Conservation (phyloP, 257 asterid genomes). For the Solanum boliviense region DNA sequence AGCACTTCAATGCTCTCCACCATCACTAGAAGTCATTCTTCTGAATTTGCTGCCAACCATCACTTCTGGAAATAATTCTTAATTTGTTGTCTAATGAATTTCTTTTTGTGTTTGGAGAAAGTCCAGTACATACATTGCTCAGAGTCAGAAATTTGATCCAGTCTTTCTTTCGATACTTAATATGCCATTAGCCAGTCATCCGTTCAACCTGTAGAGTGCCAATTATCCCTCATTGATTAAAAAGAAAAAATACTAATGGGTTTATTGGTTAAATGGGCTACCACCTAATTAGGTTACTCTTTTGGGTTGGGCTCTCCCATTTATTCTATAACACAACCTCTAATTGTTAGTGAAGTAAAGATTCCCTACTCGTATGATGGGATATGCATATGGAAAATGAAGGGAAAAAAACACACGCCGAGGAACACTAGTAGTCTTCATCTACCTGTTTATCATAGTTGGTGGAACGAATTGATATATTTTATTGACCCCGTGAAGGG, state of each 20-base stretch:
- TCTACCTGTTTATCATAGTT: neutral
- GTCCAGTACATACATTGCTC: neutral
- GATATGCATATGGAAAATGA: neutral
- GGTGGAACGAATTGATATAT: neutral
- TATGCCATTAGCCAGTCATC: neutral
- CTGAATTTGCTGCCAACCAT: neutral
- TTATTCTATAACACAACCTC: neutral
- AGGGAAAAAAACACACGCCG: neutral
- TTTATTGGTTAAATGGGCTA: neutral
- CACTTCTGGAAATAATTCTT: neutral
- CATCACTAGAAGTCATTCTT: neutral
- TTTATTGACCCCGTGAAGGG: neutral
- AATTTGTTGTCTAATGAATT: neutral
- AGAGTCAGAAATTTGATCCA: neutral
- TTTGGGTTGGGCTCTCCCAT: neutral
- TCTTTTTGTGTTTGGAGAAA: neutral
- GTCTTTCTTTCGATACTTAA: neutral
- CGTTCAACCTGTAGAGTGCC: neutral
- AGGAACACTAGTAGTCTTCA: neutral
- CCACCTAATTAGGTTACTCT: neutral
- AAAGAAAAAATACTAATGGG: neutral
- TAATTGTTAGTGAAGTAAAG: neutral
- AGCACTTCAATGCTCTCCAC: neutral
- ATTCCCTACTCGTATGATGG: neutral
- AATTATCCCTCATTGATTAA: neutral